Evolutionary conservation across 2,329 filamentous ascomycete species (phyloP).

Genomic region (Thelonectria blattea): DNA sequence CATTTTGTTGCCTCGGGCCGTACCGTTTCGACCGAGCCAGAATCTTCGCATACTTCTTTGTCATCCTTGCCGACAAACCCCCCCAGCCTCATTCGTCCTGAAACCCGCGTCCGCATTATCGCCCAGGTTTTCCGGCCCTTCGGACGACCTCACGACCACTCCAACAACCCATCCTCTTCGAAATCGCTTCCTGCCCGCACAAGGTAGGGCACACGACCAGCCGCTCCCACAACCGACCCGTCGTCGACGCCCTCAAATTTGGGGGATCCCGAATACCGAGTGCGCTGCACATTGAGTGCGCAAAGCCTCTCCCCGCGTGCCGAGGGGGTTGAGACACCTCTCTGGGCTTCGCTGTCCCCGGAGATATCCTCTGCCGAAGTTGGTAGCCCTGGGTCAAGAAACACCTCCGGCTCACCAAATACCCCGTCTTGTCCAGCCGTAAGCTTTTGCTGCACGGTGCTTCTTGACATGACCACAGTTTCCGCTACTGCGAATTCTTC

Average conservation of each 20-base stretch:
- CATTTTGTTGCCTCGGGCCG: constrained; percentile 25
- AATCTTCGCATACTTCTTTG: constrained; percentile 24
- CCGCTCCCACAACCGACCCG: constrained; percentile 15
- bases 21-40: constrained; percentile 25
- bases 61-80: constrained; percentile 11
- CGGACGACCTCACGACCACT: constrained; percentile 17
- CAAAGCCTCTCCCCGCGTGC: constrained; percentile 31
- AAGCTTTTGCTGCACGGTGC: constrained; percentile 28
- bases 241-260: constrained; percentile 30
- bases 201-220: constrained; percentile 23
- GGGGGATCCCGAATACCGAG: constrained; percentile 30
- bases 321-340: constrained; percentile 37
- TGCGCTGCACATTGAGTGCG: constrained; percentile 34
- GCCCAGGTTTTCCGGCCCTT: constrained; percentile 29
- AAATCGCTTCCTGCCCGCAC: constrained; percentile 13
- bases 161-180: constrained; percentile 12
- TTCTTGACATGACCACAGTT: constrained; percentile 39
- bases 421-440: constrained; percentile 26
- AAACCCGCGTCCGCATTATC: constrained; percentile 9
- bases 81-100: constrained; percentile 8
- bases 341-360: constrained; percentile 27
- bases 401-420: constrained; percentile 27
- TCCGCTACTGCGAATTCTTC: constrained; percentile 34
- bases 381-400: constrained; percentile 31
- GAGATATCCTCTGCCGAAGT: constrained; percentile 26